These are phyloP conservation scores for Candida mesenterica DNA, from an alignment of 1,139 yeast species.

Conservation along the genomic window DNA sequence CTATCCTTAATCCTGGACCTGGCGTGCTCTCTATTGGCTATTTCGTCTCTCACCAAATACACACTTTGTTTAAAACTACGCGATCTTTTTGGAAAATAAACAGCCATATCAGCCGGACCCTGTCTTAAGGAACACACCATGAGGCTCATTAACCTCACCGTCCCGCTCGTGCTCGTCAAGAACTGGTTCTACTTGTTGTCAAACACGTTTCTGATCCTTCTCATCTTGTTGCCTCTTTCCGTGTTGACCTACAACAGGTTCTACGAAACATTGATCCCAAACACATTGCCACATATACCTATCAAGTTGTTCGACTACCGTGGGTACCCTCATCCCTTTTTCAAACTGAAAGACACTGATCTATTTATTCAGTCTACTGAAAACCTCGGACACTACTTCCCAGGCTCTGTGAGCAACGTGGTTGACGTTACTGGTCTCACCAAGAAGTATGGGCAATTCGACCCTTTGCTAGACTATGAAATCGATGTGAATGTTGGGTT, in stretches of 20 bases:
- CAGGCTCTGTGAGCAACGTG: slow-evolving; percentile 10
- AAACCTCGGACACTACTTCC: slow-evolving; percentile 12
- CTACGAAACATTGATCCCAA: slow-evolving; percentile 35
- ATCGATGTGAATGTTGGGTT: slow-evolving; percentile 27
- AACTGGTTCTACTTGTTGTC: slow-evolving; percentile 12
- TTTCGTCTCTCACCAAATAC: no score
- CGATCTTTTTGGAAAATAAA: no score
- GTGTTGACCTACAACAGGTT: slow-evolving; percentile 35
- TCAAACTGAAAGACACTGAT: slow-evolving; percentile 17
- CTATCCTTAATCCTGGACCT: no score
- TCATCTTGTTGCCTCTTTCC: slow-evolving; percentile 38
- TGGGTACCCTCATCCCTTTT: slow-evolving; percentile 24
- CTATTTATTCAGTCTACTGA: slow-evolving; percentile 10
- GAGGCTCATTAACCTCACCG: neutral
- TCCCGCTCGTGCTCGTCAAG: slow-evolving; percentile 11
- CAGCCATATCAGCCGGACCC: no score
- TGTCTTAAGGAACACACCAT: neutral
- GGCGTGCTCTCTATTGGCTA: no score
- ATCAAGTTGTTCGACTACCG: no score
- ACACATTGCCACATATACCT: slow-evolving; percentile 25
- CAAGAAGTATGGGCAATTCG: slow-evolving; percentile 11
- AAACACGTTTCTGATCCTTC: slow-evolving; percentile 13
- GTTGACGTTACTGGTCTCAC: slow-evolving; percentile 13
- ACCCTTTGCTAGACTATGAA: slow-evolving; percentile 16
- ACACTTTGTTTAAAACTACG: no score